Evolutionary conservation across 2,329 filamentous ascomycete species (phyloP).

Genomic region (Diplodia scrobiculata): DNA sequence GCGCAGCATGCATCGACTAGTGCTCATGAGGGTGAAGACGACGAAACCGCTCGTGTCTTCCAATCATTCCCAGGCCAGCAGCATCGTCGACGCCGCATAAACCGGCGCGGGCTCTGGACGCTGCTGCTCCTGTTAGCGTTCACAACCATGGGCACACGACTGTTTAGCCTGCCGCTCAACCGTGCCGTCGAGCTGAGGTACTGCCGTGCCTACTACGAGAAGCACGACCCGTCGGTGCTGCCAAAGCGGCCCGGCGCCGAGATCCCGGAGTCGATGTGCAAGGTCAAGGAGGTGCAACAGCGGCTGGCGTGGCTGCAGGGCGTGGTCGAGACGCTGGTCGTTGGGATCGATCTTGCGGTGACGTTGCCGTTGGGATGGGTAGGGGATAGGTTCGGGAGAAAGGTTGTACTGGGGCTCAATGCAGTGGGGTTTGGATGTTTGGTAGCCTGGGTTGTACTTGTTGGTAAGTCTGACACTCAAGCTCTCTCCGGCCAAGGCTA

Average conservation of each 20-base stretch:
- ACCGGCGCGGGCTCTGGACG: slow-evolving; percentile 6
- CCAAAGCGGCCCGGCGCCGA: slow-evolving; percentile 39
- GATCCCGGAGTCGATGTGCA: slow-evolving; percentile 58
- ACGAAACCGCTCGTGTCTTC: neutral
- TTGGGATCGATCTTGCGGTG: slow-evolving; percentile 41
- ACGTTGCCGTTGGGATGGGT: slow-evolving; percentile 44
- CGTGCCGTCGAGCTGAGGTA: slow-evolving; percentile 43
- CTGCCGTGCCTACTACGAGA: slow-evolving; percentile 55
- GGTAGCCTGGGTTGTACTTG: slow-evolving; percentile 39
- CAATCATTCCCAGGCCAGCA: slow-evolving; percentile 5
- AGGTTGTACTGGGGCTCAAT: slow-evolving; percentile 40
- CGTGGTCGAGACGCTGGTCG: slow-evolving; percentile 43
- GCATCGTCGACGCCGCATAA: neutral
- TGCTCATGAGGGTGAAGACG: neutral
- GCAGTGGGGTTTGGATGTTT: slow-evolving; percentile 39
- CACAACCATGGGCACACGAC: slow-evolving; percentile 39
- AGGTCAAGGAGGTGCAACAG: slow-evolving; percentile 56
- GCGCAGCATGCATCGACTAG: neutral
- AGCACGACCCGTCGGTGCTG: slow-evolving; percentile 45
- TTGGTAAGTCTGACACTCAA: slow-evolving; percentile 35
- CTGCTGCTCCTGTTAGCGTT: slow-evolving; percentile 40
- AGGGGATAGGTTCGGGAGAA: slow-evolving; percentile 38
- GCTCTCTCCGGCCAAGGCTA: no score
- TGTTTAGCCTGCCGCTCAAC: slow-evolving; percentile 45
- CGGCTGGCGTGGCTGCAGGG: slow-evolving; percentile 58